Percentiles rank a stretch among this genome's conserved stretches.
phyloP scores from a whole-genome alignment of 345 rosid species.

The Hevea brasiliensis region DNA sequence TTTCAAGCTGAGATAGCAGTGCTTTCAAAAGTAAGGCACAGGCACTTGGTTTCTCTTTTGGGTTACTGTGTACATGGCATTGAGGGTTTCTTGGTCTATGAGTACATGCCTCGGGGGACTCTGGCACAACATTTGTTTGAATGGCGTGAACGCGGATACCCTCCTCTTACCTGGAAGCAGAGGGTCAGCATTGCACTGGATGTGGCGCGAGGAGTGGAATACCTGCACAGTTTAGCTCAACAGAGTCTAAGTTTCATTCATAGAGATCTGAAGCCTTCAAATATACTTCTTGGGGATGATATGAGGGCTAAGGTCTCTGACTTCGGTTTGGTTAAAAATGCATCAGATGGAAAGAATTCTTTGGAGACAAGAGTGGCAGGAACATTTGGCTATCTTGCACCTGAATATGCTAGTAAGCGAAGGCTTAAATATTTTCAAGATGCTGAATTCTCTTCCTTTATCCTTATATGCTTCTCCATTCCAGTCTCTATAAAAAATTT shows the following conservation, averaged over 20 bases:
- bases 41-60: conserved; percentile 81
- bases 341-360: conserved; percentile 85
- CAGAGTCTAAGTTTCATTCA: conserved; percentile 72
- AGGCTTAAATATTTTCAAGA: not conserved
- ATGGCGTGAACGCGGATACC: conserved; percentile 41
- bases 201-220: conserved; percentile 90
- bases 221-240: conserved; percentile 84
- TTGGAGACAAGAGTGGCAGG: conserved; percentile 93
- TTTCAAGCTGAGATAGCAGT: conserved; percentile 88
- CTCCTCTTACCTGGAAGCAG: conserved; percentile 77
- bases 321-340: conserved; percentile 85
- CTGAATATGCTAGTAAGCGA: conserved; percentile 84
- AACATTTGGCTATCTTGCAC: conserved; percentile 95
- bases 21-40: conserved; percentile 80
- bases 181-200: conserved; percentile 77
- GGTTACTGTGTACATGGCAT: conserved; percentile 77
- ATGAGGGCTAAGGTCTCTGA: conserved; percentile 96
- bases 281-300: conserved; percentile 86
- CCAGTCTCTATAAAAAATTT: too few relatives aligned
- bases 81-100: conserved; percentile 81
- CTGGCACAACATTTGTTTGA: conserved; percentile 77
- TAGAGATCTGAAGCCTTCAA: conserved; percentile 85
- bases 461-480: too few relatives aligned
- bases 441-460: too few relatives aligned
- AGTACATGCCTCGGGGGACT: conserved; percentile 91